A percentile compares a stretch with the other conserved stretches of the same genome.
Conservation (phyloP, 495 filamentous ascomycete species). For the Penicillium tannophilum region DNA sequence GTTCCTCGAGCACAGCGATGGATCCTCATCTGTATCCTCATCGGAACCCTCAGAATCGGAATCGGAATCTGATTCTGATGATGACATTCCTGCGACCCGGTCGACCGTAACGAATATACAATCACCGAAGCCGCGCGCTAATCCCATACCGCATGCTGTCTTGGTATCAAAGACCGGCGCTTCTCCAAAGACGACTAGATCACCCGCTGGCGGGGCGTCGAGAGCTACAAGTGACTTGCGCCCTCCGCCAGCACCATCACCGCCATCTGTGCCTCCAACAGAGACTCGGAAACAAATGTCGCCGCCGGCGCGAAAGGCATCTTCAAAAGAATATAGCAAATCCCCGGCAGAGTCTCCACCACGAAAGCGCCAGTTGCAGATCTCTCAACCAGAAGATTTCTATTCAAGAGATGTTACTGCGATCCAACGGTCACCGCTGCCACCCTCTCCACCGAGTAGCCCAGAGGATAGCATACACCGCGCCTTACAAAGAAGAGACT, state of each 20-base stretch:
- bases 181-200: conserved; percentile 12
- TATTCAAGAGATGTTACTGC: conserved; percentile 28
- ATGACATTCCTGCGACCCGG: conserved; percentile 10
- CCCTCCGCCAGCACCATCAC: conserved; percentile 23
- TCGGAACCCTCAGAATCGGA: conserved; percentile 22
- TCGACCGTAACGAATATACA: conserved; percentile 24
- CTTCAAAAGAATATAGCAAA: conserved; percentile 19
- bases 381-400: conserved; percentile 33
- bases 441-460: conserved; percentile 42
- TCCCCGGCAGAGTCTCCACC: conserved; percentile 14
- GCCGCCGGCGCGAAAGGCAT: conserved; percentile 21
- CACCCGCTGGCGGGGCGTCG: conserved; percentile 4
- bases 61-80: conserved; percentile 20
- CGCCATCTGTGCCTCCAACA: conserved; percentile 27
- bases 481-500: conserved; percentile 25
- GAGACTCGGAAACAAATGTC: conserved; percentile 23
- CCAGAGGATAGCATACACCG: conserved; percentile 38
- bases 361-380: conserved; percentile 19
- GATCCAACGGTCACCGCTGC: conserved; percentile 31
- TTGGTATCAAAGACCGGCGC: conserved; percentile 16
- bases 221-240: conserved; percentile 24
- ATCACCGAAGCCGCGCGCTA: conserved; percentile 23
- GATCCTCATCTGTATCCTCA: conserved; percentile 24
- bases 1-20: conserved; percentile 38
- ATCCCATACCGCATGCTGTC: conserved; percentile 19